Evolutionary conservation across 352 stramenopile species (phyloP).

Genomic region (Phytophthora europaea): DNA sequence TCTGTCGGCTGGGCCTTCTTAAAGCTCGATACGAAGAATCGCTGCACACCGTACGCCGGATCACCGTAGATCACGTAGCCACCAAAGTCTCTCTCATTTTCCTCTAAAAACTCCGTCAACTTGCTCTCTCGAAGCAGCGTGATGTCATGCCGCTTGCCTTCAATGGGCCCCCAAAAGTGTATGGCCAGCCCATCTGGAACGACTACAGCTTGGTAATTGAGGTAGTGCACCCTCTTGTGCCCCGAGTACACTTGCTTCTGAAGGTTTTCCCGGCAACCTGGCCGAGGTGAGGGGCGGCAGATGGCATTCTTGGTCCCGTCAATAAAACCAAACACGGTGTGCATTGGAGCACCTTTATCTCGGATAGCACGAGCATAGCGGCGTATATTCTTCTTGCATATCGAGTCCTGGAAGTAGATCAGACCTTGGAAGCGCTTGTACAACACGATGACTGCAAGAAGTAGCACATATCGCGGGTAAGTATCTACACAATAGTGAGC

Average conservation of each 20-base stretch:
- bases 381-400: constrained; percentile 26
- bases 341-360: constrained; percentile 14
- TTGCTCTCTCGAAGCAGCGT: background rate
- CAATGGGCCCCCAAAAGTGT: background rate
- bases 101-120: background rate
- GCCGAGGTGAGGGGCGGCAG: background rate
- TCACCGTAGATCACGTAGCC: background rate
- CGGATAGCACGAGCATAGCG: constrained; percentile 11
- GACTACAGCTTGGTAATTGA: background rate
- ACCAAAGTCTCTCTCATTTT: background rate
- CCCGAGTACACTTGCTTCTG: background rate
- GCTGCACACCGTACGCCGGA: background rate
- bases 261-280: background rate
- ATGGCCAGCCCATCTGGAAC: background rate
- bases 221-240: background rate
- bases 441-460: constrained; percentile 8
- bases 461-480: constrained; percentile 8
- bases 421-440: constrained; percentile 14
- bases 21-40: background rate
- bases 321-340: constrained; percentile 24
- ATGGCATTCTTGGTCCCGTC: constrained; percentile 16
- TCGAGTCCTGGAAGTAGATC: constrained; percentile 15
- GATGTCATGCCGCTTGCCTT: background rate
- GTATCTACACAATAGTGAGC: background rate
- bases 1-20: background rate